phyloP scores from a whole-genome alignment of 192 early-diverging fungal genomes.

The Blastocladiella britannica region DNA sequence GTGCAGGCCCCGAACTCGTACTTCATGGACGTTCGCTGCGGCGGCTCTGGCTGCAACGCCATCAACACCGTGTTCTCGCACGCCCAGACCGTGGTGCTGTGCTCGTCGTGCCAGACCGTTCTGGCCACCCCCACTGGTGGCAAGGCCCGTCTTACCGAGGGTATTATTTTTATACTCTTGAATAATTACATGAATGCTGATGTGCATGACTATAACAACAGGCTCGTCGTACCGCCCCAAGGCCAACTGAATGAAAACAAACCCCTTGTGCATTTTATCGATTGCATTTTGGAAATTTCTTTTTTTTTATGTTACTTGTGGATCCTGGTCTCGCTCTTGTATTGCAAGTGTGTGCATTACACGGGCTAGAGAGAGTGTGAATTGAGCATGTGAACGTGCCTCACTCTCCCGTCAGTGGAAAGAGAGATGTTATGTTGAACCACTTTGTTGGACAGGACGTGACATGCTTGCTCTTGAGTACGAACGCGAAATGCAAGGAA shows the following conservation, averaged over 20 bases:
- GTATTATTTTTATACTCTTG: conserved; percentile 19
- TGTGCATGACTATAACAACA: not conserved
- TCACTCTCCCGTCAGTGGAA: no score
- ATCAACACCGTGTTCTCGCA: conserved; percentile 99
- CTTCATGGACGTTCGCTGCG: conserved; percentile 98
- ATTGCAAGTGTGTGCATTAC: no score
- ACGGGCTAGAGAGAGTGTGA: no score
- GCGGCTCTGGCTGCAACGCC: conserved; percentile 61
- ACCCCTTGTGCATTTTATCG: not conserved
- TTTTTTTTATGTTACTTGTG: no score
- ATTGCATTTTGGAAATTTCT: conserved; percentile 5
- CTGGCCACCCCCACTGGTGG: conserved; percentile 99
- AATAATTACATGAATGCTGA: no score
- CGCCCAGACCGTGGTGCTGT: conserved; percentile 95
- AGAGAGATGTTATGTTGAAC: no score
- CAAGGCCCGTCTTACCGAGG: conserved; percentile 88
- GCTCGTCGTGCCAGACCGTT: conserved; percentile 85
- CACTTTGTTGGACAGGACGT: no score
- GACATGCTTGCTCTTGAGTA: no score
- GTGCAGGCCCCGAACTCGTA: conserved; percentile 93
- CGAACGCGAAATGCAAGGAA: no score
- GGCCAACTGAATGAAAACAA: not conserved
- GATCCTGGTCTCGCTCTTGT: no score
- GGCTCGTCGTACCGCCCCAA: not conserved
- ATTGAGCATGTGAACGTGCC: no score